Base-by-base conservation (phyloP, 129 eudicot genomes). In the Chrysanthemum lavandulifolium region DNA sequence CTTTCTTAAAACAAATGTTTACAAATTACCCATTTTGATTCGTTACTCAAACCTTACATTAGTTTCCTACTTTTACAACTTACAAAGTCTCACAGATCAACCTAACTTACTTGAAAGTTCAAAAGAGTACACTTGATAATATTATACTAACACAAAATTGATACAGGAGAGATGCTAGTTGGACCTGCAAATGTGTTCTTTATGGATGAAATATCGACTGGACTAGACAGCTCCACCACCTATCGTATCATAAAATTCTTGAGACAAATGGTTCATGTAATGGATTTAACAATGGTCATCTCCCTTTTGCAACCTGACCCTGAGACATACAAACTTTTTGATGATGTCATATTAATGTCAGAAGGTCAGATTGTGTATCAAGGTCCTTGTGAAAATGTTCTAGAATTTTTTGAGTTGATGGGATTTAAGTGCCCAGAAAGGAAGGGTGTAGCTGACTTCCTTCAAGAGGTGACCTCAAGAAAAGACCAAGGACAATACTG, bases 301-400 rank as follows among this genome's bases (percentile, higher is more conserved):
- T 83, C 91, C 56, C 91, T 86, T n/a, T 65, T 86, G 73, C 91
- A 86, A 76, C 91, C 91, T 52, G 85, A 85, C 25, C 91, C 91
- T 12, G 84, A 83, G 65, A 83, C 91, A 13, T 86, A 64, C 74
- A 79, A 80, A 33, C 79, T 86, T 55, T 86, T 86, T 13, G 91
- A 86, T 68, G 91, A 86, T 67, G 81, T 86, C 69, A 80, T 86
- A 43, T 77, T 86, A 25, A 61, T 86, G 68, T 86, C 91, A 67
- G 91, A 86, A 63, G 87, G 91, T 5, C 79, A 80, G 12, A 80
- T 86, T 62, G 85, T 83, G 64, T 86, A 86, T 16, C 91, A 86
- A 74, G 91, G 91, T 31, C 91, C 87, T 21, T 73, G 85, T 2
- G 82, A 83, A 53, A 53, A 77, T 6, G 82, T 78, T 3, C 69